These are phyloP conservation scores for Debaryomycetaceae sp. DNA, from an alignment of 1,139 yeast species.

Conservation along the genomic window DNA sequence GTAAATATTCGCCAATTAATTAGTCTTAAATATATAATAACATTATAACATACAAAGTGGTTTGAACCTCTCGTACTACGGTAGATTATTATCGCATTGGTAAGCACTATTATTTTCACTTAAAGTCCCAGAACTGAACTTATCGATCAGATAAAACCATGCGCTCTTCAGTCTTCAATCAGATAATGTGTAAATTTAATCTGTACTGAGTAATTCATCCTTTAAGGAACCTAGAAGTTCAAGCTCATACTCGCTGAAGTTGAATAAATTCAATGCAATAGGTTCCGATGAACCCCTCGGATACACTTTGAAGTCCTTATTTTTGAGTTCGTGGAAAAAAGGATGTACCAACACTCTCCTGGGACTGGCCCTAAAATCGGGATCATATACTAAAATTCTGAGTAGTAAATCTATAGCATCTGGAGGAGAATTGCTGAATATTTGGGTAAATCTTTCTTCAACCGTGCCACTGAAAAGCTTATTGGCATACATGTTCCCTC, in stretches of 20 bases:
- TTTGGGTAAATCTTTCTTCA: constrained; percentile 62
- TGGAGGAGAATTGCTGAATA: constrained; percentile 65
- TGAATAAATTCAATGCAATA: constrained; percentile 44
- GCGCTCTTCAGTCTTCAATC: background rate
- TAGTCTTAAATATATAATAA: background rate
- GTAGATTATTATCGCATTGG: background rate
- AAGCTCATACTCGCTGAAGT: constrained; percentile 53
- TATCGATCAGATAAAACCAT: background rate
- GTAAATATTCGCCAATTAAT: background rate
- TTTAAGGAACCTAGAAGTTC: constrained; percentile 44
- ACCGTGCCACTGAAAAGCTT: constrained; percentile 62
- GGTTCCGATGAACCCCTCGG: constrained; percentile 51
- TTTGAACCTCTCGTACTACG: background rate
- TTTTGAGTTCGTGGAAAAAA: constrained; percentile 66
- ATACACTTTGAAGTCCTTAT: constrained; percentile 52
- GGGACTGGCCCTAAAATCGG: constrained; percentile 64
- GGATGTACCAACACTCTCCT: constrained; percentile 66
- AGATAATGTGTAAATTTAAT: background rate
- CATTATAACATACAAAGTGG: background rate
- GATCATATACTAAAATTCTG: constrained; percentile 71
- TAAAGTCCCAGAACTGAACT: background rate
- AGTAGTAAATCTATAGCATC: constrained; percentile 68
- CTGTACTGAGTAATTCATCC: constrained; percentile 27
- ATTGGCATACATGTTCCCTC: constrained; percentile 70
- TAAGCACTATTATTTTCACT: background rate